phyloP scores from a whole-genome alignment of 768 basidiomycete species.

The Candolleomyces eurysporus region DNA sequence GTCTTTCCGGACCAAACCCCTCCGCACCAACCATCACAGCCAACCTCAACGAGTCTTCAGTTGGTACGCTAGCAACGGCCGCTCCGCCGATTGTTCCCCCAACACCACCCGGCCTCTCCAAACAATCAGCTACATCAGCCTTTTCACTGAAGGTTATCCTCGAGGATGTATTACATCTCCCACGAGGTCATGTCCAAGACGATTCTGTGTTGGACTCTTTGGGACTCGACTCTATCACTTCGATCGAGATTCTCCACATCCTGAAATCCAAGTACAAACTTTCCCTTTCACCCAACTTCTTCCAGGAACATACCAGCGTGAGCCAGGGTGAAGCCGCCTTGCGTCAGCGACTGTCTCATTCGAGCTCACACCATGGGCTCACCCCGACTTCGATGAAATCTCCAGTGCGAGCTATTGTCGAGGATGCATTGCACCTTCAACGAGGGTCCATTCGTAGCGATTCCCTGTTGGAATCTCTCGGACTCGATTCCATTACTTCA shows the following conservation, averaged over 20 bases:
- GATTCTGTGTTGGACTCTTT: slow-evolving; percentile 46
- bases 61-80: not conserved
- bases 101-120: slow-evolving; percentile 3
- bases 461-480: slow-evolving; percentile 47
- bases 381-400: slow-evolving; percentile 14
- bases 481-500: slow-evolving; percentile 63
- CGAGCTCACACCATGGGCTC: not conserved
- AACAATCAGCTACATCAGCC: slow-evolving; percentile 8
- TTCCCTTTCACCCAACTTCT: not conserved
- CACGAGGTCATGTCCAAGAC: slow-evolving; percentile 37
- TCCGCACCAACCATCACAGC: not conserved
- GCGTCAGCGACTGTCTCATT: not conserved
- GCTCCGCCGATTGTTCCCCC: slow-evolving; percentile 17
- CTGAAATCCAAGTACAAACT: slow-evolving; percentile 18
- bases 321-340: not conserved
- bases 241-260: slow-evolving; percentile 57
- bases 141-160: slow-evolving; percentile 41
- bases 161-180: slow-evolving; percentile 44
- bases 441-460: slow-evolving; percentile 40
- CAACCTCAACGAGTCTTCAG: slow-evolving; percentile 18
- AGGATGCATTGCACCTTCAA: slow-evolving; percentile 41
- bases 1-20: not conserved
- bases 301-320: not conserved
- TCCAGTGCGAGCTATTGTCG: slow-evolving; percentile 43
- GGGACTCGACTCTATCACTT: slow-evolving; percentile 64